Conservation (phyloP, 257 asterid genomes). For the Cynanchum wilfordii region DNA sequence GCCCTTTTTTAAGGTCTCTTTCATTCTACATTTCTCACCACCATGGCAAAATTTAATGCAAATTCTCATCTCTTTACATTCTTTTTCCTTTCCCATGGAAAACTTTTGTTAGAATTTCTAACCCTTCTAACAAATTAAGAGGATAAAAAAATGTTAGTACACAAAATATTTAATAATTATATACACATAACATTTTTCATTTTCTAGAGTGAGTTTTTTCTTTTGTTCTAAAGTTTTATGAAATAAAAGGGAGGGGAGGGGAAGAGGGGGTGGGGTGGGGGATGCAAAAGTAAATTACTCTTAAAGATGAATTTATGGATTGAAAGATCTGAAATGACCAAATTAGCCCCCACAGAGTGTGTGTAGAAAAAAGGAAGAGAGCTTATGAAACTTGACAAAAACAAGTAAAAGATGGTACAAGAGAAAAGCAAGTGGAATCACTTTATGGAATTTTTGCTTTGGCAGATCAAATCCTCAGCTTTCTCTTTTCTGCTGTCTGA, state of each 20-base stretch:
- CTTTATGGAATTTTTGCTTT: neutral
- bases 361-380: neutral
- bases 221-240: too few relatives aligned
- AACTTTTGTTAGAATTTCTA: too few relatives aligned
- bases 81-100: neutral
- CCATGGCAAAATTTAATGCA: neutral
- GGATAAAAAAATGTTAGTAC: too few relatives aligned
- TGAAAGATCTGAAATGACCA: neutral
- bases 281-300: too few relatives aligned
- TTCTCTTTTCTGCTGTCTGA: conserved; percentile 1
- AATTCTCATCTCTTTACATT: neutral
- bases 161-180: too few relatives aligned
- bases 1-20: neutral
- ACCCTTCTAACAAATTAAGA: too few relatives aligned
- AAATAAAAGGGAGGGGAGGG: too few relatives aligned
- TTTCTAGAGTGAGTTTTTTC: too few relatives aligned
- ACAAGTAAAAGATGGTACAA: neutral
- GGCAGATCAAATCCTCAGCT: neutral
- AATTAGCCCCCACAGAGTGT: neutral
- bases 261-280: too few relatives aligned
- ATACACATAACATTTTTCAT: too few relatives aligned
- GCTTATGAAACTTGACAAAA: neutral
- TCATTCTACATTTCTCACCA: neutral
- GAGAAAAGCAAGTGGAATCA: neutral
- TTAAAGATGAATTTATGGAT: too few relatives aligned